Conservation (phyloP, 1,284 basidiomycete genomes). For the Amylostereum areolatum region DNA sequence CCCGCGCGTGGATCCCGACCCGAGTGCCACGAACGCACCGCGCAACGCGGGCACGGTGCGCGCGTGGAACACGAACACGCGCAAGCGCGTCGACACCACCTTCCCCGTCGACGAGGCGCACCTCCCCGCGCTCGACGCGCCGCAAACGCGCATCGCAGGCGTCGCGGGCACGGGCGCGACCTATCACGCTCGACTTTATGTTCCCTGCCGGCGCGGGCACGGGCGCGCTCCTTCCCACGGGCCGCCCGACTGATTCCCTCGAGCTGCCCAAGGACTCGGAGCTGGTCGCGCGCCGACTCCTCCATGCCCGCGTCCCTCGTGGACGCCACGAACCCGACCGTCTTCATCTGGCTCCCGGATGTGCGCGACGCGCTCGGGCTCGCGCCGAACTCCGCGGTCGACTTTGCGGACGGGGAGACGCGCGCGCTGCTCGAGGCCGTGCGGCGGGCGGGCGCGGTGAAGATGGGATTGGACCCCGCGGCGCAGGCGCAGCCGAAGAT, state of each 20-base stretch:
- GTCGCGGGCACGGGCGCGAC: constrained; percentile 59
- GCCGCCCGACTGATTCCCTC: constrained; percentile 40
- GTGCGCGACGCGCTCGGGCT: constrained; percentile 35
- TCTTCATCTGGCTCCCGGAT: constrained; percentile 47
- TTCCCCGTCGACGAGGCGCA: constrained; percentile 40
- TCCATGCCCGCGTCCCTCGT: constrained; percentile 42
- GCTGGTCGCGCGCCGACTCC: constrained; percentile 5
- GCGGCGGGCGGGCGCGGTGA: constrained; percentile 47
- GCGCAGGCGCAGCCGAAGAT: constrained; percentile 70
- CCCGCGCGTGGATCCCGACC: constrained; percentile 16
- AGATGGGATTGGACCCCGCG: constrained; percentile 59
- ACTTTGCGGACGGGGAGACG: constrained; percentile 23
- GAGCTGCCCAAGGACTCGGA: constrained; percentile 19
- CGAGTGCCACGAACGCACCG: background rate
- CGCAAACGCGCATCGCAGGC: constrained; percentile 53
- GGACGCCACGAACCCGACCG: constrained; percentile 71
- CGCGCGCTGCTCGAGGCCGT: constrained; percentile 43
- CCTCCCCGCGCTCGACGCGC: constrained; percentile 39
- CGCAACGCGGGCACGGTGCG: constrained; percentile 38
- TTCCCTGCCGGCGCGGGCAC: constrained; percentile 64
- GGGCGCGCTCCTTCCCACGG: constrained; percentile 62
- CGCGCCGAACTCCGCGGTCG: constrained; percentile 11
- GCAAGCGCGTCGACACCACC: constrained; percentile 60
- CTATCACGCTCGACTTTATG: constrained; percentile 63
- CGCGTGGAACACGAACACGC: constrained; percentile 63